Evolutionary conservation across 257 asterid species (phyloP).

Genomic region (Henckelia pumila): DNA sequence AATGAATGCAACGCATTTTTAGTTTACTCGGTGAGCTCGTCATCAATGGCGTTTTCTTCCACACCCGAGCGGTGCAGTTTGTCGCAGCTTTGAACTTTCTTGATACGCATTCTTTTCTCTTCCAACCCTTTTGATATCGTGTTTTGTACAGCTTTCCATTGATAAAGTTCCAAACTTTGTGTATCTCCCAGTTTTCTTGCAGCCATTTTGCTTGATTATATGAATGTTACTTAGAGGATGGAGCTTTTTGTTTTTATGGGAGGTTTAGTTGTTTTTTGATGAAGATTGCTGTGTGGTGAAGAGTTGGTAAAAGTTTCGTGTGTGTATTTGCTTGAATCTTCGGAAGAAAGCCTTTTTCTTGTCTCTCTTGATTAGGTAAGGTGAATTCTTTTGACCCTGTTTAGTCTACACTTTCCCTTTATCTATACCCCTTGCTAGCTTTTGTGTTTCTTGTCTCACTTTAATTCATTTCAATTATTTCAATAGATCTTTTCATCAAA

Average conservation of each 20-base stretch:
- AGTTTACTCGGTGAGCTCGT: constrained; percentile 40
- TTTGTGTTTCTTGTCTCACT: not conserved
- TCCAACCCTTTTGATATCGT: constrained; percentile 5
- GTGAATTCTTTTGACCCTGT: constrained; percentile 4
- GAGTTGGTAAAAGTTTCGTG: constrained; percentile 17
- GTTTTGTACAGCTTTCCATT: constrained; percentile 3
- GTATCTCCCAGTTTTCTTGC: constrained; percentile 7
- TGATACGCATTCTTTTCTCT: constrained; percentile 8
- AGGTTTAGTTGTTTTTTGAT: constrained; percentile 6
- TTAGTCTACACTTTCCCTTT: constrained; percentile 10
- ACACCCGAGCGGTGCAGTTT: constrained; percentile 14
- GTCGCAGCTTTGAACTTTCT: not conserved
- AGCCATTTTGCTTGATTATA: constrained; percentile 27
- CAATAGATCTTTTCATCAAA: not conserved
- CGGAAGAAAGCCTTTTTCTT: constrained; percentile 1
- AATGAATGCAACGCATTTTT: constrained; percentile 22
- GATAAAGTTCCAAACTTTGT: constrained; percentile 30
- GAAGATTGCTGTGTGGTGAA: constrained; percentile 10
- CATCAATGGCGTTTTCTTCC: constrained; percentile 26
- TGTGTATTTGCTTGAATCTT: constrained; percentile 18
- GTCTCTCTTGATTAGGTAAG: constrained; percentile 18
- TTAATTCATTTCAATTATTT: constrained; percentile 2
- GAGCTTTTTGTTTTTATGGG: not conserved
- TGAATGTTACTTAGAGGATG: constrained; percentile 23
- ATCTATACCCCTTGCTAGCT: constrained; percentile 1